Evolutionary conservation across 1,284 basidiomycete species (phyloP).

Genomic region (Phaffia rhodozyma): DNA sequence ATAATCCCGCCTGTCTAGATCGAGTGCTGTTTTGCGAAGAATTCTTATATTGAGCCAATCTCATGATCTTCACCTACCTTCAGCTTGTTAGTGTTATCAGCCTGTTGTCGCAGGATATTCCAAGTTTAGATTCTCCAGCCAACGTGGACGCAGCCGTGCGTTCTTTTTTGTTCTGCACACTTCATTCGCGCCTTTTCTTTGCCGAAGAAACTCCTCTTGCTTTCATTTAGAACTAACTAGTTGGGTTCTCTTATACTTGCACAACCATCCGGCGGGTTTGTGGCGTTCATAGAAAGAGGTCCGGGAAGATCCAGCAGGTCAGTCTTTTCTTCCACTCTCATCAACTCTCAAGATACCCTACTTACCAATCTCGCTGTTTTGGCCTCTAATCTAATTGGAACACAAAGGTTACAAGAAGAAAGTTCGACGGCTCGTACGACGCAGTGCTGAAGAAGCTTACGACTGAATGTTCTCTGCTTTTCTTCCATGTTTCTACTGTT

Average conservation of each 20-base stretch:
- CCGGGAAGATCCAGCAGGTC: constrained; percentile 56
- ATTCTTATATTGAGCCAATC: neutral
- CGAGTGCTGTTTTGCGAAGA: neutral
- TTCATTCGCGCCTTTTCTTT: neutral
- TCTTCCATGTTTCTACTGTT: neutral
- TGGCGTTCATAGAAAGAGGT: constrained; percentile 53
- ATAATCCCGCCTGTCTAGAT: neutral
- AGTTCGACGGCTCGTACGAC: constrained; percentile 70
- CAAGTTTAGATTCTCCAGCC: constrained; percentile 88
- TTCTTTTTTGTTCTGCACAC: neutral
- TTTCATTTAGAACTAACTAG: too few relatives aligned
- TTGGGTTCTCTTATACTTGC: too few relatives aligned
- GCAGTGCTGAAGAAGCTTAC: constrained; percentile 73
- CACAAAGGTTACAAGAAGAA: constrained; percentile 82
- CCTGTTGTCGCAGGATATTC: constrained; percentile 79
- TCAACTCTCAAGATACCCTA: neutral
- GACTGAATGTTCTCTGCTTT: constrained; percentile 37
- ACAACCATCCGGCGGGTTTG: neutral
- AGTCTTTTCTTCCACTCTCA: constrained; percentile 22
- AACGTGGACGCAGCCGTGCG: constrained; percentile 81
- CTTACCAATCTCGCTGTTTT: neutral
- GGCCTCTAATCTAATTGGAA: neutral
- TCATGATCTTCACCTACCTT: too few relatives aligned
- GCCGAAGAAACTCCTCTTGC: neutral
- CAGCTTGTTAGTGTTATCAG: constrained; percentile 95